These are phyloP conservation scores for Podosphaera aphanis DNA, from an alignment of 2,329 filamentous ascomycete species.

Conservation along the genomic window DNA sequence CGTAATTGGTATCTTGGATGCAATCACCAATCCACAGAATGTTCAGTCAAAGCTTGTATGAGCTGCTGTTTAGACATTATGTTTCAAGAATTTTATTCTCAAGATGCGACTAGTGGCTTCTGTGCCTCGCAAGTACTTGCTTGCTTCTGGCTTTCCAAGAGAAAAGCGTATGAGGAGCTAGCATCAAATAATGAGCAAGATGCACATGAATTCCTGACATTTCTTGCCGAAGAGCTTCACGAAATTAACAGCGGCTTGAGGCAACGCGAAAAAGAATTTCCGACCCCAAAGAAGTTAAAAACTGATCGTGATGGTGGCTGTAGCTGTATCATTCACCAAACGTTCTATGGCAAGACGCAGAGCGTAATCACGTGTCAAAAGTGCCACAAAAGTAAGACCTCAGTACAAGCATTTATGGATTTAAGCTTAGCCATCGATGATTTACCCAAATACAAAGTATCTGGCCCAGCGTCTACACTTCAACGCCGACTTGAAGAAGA, in stretches of 20 bases:
- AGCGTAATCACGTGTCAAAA: conserved; percentile 79
- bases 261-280: conserved; percentile 12
- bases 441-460: conserved; percentile 38
- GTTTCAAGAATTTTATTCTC: conserved; percentile 46
- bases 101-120: conserved; percentile 68
- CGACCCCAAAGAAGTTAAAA: conserved; percentile 9
- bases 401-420: conserved; percentile 75
- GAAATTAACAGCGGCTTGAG: conserved; percentile 43
- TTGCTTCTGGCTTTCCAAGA: conserved; percentile 72
- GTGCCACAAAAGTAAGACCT: conserved; percentile 60
- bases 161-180: conserved; percentile 45
- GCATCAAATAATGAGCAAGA: conserved; percentile 91
- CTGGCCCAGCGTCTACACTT: conserved; percentile 29
- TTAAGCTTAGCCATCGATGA: conserved; percentile 70
- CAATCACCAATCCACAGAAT: conserved; percentile 57
- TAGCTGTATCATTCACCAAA: conserved; percentile 79
- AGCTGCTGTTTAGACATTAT: conserved; percentile 52
- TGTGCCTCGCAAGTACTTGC: conserved; percentile 75
- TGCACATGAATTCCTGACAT: conserved; percentile 92
- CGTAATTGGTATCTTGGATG: conserved; percentile 82
- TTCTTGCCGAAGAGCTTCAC: conserved; percentile 77
- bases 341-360: conserved; percentile 78
- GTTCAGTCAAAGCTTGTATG: conserved; percentile 36
- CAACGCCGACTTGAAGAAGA: conserved; percentile 61
- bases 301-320: conserved; percentile 24